Base-by-base conservation (phyloP, 306 rosid genomes). In the Prunus mongolica region DNA sequence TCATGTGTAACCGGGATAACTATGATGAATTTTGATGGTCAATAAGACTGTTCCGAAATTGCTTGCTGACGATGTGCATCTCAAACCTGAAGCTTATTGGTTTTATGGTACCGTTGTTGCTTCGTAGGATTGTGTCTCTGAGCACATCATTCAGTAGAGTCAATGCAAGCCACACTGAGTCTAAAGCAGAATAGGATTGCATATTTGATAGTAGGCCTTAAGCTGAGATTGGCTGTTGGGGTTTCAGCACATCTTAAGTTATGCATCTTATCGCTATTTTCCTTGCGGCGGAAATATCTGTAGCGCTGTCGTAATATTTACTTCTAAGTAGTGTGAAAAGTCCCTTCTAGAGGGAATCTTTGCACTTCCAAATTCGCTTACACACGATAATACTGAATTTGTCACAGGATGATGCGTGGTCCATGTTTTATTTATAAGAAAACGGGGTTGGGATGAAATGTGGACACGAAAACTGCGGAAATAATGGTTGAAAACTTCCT, bases 401-500 rank as follows among this genome's bases (percentile, higher is more conserved):
- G 50, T 38, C 67, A 45, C 19, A 11, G 28, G 24, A 50, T 47
- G 69, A 45, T 56, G 80, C 51, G 79, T 74, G 86, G 86, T 78
- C 76, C 86, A 30, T 75, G n/a, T 55, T 71, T 60, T 46, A 38
- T 71, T 55, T 66, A 71, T 72, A 44, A 64, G 69, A 41, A 60
- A 55, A 46, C 46, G 73, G 16, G 47, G 24, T 49, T n/a, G 58
- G 65, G 56, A 67, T 12, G 51, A 32, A 69, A 11, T 73, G 32
- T 34, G 62, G 65, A 57, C 74, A 79, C 75, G 55, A 64, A 74
- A 78, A 46, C 71, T 30, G 38, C 78, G 81, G 58, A 71, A 77
- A 71, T 69, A 71, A 27, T 38, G 15, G 67, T 75, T 75, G 83
- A 66, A 83, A 79, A 79, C 52, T 55, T 73, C 77, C 47, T 73